phyloP scores from a whole-genome alignment of 441 rosid genomes.

The Croton setiger region DNA sequence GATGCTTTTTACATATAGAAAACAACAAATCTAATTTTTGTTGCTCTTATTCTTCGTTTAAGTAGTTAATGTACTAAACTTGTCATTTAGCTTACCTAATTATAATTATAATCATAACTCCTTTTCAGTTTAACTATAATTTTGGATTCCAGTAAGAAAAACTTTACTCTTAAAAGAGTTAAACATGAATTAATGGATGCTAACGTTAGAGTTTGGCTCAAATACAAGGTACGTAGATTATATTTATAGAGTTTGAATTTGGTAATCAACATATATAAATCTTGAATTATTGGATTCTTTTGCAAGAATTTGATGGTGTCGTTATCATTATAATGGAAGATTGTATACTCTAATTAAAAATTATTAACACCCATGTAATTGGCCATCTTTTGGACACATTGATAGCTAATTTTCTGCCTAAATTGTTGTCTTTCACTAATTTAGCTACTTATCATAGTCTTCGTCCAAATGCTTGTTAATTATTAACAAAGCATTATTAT shows the following conservation, averaged over 20 bases:
- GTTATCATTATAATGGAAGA: background rate
- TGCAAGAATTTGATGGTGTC: conserved; percentile 15
- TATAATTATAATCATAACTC: background rate
- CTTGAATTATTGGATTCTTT: conserved; percentile 7
- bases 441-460: background rate
- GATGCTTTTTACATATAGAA: conserved; percentile 8
- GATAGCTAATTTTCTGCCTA: background rate
- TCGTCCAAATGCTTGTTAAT: no score
- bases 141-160: no score
- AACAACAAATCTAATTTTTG: conserved; percentile 10
- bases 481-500: background rate
- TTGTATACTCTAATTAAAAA: background rate
- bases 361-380: background rate
- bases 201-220: no score
- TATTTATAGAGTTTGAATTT: background rate
- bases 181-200: no score
- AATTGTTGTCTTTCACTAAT: background rate
- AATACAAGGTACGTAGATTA: no score
- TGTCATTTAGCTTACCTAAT: background rate
- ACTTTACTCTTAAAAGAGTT: no score
- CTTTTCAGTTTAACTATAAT: no score
- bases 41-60: background rate
- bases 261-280: background rate
- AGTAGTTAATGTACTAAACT: background rate
- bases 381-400: background rate